Conservation (phyloP, 176 grass and related monocot species). For the Echinochloa phyllopogon region DNA sequence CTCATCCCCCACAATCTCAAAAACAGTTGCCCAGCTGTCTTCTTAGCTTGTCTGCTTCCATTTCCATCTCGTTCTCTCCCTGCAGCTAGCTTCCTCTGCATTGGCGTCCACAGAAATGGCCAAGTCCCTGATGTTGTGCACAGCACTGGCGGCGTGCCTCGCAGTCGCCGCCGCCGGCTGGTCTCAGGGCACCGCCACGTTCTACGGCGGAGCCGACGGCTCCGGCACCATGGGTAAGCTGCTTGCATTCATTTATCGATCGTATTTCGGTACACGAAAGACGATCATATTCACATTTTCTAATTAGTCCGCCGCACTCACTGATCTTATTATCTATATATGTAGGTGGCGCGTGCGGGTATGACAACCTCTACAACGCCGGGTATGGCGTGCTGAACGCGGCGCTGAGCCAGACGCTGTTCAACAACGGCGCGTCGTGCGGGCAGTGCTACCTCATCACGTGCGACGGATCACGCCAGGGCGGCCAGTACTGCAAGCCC, state of each 20-base stretch:
- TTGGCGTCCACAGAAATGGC: not conserved
- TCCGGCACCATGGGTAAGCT: conserved; percentile 47
- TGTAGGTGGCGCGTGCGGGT: conserved; percentile 65
- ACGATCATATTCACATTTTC: not conserved
- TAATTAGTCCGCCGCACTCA: too few species aligned
- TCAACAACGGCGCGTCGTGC: conserved; percentile 52
- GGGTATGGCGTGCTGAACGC: conserved; percentile 53
- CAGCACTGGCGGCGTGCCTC: not conserved
- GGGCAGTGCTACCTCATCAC: conserved; percentile 48
- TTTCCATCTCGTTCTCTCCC: not conserved
- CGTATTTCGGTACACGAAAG: not conserved
- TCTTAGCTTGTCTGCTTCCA: too few species aligned
- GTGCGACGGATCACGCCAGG: not conserved
- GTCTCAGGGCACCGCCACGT: too few species aligned
- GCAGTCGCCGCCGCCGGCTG: not conserved
- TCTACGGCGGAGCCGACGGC: not conserved
- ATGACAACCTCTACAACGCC: conserved; percentile 47
- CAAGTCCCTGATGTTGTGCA: not conserved
- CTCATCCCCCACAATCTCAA: not conserved
- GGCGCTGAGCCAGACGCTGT: conserved; percentile 47
- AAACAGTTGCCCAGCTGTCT: too few species aligned
- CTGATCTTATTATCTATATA: not conserved
- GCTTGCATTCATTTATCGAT: not conserved
- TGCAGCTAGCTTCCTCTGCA: not conserved
- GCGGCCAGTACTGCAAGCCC: not conserved